phyloP scores from a whole-genome alignment of 192 early-diverging fungal genomes.

The Radiomyces spectabilis region DNA sequence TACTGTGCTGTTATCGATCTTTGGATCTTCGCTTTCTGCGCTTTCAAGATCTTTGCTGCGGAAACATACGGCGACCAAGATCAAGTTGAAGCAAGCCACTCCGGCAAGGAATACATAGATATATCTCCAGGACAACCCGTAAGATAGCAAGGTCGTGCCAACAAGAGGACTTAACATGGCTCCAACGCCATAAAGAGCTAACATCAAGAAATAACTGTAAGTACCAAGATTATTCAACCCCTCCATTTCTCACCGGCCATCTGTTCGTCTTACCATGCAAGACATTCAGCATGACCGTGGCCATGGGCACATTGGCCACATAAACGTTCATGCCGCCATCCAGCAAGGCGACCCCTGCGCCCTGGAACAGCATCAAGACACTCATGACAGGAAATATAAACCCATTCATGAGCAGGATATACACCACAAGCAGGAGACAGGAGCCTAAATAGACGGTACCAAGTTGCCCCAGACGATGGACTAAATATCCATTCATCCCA shows the following conservation, averaged over 20 bases:
- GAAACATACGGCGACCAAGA: slow-evolving; percentile 15
- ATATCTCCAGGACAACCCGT: slow-evolving; percentile 15
- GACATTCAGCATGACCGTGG: slow-evolving; percentile 24
- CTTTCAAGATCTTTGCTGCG: slow-evolving; percentile 3
- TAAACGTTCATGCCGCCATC: slow-evolving; percentile 29
- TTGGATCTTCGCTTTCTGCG: neutral
- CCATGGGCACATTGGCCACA: slow-evolving; percentile 17
- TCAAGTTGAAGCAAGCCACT: slow-evolving; percentile 6
- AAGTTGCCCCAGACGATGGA: slow-evolving; percentile 7
- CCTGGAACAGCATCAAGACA: slow-evolving; percentile 13
- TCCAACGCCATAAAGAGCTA: slow-evolving; percentile 27
- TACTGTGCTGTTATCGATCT: neutral
- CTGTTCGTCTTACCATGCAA: slow-evolving; percentile 25
- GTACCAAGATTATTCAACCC: neutral
- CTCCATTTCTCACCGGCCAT: too few relatives aligned
- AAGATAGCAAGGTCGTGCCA: slow-evolving; percentile 11
- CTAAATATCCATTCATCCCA: slow-evolving; percentile 18
- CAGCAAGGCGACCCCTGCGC: slow-evolving; percentile 15
- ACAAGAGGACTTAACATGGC: slow-evolving; percentile 23
- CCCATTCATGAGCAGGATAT: slow-evolving; percentile 10
- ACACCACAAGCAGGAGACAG: neutral
- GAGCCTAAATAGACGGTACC: slow-evolving; percentile 7
- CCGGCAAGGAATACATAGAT: slow-evolving; percentile 21
- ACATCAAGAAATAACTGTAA: neutral
- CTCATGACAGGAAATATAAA: slow-evolving; percentile 19